phyloP scores from a whole-genome alignment of 225 moss, liverwort and hornwort species.

The Ulota crispa region DNA sequence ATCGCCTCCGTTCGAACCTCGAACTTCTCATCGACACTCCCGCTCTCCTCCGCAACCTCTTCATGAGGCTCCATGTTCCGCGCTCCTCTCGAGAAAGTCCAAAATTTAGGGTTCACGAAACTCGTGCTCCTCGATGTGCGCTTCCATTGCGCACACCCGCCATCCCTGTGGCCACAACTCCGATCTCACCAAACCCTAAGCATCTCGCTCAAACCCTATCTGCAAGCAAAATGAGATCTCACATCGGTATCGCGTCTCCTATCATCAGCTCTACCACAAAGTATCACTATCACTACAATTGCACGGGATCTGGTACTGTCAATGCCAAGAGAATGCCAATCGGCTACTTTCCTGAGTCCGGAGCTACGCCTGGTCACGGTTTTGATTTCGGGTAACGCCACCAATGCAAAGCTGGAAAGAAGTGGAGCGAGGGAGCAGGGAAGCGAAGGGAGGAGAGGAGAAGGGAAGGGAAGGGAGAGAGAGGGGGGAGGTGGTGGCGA shows the following conservation, averaged over 20 bases:
- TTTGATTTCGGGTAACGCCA: neutral
- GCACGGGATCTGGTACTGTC: neutral
- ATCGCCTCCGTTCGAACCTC: slow-evolving; percentile 24
- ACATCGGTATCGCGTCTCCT: neutral
- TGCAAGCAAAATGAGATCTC: neutral
- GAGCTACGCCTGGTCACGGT: neutral
- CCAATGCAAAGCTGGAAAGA: neutral
- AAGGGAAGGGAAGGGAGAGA: neutral
- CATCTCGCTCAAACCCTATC: slow-evolving; percentile 21
- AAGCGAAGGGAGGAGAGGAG: neutral
- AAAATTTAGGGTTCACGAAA: slow-evolving; percentile 36
- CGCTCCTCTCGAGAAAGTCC: neutral
- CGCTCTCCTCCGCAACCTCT: slow-evolving; percentile 25
- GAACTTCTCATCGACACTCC: neutral
- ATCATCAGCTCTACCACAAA: neutral
- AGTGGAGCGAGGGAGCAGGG: neutral
- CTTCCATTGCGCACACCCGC: slow-evolving; percentile 1
- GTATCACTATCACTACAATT: neutral
- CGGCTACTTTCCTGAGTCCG: neutral
- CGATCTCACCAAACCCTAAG: slow-evolving; percentile 5
- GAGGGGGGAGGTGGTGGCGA: too few relatives aligned
- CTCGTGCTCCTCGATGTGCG: neutral
- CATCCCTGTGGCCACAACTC: neutral
- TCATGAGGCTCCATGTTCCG: slow-evolving; percentile 38
- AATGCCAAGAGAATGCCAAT: neutral